Percentiles rank a stretch among this genome's conserved stretches.
phyloP scores from a whole-genome alignment of 2,329 filamentous ascomycete genomes.

The Parastagonospora nodorum region DNA sequence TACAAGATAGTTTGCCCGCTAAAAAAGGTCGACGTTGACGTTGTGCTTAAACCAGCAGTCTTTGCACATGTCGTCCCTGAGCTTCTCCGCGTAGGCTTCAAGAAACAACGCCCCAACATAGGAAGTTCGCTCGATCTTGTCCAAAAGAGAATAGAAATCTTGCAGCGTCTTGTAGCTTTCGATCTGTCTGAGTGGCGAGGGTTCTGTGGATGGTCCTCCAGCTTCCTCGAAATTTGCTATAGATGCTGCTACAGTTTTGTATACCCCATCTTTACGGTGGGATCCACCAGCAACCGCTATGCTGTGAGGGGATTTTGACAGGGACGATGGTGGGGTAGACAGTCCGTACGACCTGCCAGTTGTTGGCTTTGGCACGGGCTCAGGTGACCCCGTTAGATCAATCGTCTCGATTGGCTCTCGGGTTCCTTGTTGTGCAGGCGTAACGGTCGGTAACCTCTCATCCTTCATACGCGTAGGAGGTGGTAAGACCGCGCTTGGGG shows the following conservation, averaged over 20 bases:
- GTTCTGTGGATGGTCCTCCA: neutral
- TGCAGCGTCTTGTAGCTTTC: slow-evolving; percentile 27
- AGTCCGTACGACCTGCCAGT: neutral
- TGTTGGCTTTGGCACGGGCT: slow-evolving; percentile 6
- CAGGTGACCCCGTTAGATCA: slow-evolving; percentile 18
- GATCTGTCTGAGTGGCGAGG: neutral
- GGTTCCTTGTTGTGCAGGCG: neutral
- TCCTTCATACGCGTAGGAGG: neutral
- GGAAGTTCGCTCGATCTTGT: slow-evolving; percentile 27
- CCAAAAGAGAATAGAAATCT: slow-evolving; percentile 34
- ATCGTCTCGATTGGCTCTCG: neutral
- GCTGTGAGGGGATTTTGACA: neutral
- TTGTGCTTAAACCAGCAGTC: slow-evolving; percentile 32
- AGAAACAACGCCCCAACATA: slow-evolving; percentile 24
- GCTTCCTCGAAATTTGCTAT: neutral
- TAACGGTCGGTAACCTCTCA: neutral
- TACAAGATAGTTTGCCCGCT: neutral
- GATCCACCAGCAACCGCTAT: too few species aligned
- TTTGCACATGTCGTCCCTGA: slow-evolving; percentile 26
- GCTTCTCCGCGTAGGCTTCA: slow-evolving; percentile 33
- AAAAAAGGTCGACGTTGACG: slow-evolving; percentile 8
- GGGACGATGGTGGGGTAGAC: slow-evolving; percentile 4
- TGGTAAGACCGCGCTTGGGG: neutral
- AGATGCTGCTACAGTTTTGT: neutral
- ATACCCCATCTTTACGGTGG: too few species aligned